Percentiles rank a stretch among this genome's conserved stretches.
These are phyloP conservation scores for Mesotaenium endlicherianum DNA, from an alignment of 139 green algal species.

Conservation along the genomic window DNA sequence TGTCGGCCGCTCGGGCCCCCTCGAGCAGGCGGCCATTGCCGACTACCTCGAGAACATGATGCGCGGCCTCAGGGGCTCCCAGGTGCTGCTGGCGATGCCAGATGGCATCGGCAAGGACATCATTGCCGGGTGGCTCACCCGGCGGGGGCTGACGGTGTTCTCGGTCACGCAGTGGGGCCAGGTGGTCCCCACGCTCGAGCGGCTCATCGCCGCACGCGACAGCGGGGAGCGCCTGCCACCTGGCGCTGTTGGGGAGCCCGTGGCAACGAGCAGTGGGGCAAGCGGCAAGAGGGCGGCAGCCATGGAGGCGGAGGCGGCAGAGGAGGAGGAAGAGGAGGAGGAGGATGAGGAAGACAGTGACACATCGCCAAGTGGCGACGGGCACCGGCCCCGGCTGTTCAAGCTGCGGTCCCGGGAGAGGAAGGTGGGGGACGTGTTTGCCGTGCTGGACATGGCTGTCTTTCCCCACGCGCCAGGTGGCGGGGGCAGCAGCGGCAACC, in stretches of 20 bases:
- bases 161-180: neutral
- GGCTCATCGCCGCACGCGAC: no score
- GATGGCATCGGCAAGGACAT: neutral
- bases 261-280: neutral
- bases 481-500: neutral
- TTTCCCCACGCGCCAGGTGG: neutral
- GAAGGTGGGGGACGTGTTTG: neutral
- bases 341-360: neutral
- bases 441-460: neutral
- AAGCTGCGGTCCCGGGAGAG: no score
- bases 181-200: neutral
- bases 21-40: neutral
- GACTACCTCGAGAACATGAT: neutral
- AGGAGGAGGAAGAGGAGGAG: no score
- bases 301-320: neutral
- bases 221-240: no score
- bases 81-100: neutral
- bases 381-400: no score
- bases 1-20: neutral
- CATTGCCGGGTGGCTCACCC: neutral
- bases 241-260: neutral
- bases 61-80: neutral
- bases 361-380: no score
- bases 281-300: neutral
- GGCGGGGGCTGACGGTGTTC: neutral